phyloP scores from a whole-genome alignment of 257 asterid species.

The Ajuga chamaepitys region DNA sequence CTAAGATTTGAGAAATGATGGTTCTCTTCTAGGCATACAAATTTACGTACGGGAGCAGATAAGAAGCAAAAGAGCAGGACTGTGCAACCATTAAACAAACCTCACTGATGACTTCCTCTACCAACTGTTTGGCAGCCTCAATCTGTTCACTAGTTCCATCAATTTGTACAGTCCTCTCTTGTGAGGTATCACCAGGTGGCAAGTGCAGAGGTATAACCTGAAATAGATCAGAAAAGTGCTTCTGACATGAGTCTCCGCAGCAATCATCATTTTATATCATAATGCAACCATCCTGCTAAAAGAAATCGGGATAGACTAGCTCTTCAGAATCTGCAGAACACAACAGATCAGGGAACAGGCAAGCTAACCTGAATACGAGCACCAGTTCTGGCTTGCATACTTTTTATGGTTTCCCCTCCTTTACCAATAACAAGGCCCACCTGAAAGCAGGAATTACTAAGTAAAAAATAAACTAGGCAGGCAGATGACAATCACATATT shows the following conservation, averaged over 20 bases:
- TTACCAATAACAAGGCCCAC: constrained; percentile 98
- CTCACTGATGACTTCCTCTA: constrained; percentile 85
- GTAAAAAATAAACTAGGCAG: background rate
- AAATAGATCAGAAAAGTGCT: constrained; percentile 2
- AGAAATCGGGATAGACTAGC: background rate
- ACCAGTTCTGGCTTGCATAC: constrained; percentile 80
- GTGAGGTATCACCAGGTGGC: constrained; percentile 91
- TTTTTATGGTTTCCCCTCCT: constrained; percentile 94
- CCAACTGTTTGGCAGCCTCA: constrained; percentile 77
- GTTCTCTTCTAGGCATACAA: background rate
- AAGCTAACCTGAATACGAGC: constrained; percentile 78
- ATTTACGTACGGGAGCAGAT: background rate
- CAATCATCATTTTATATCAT: background rate
- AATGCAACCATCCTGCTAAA: background rate
- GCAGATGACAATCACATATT: background rate
- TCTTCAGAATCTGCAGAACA: background rate
- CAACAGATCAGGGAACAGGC: background rate
- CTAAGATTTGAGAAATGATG: background rate
- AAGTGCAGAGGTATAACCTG: constrained; percentile 94
- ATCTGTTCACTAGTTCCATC: constrained; percentile 85
- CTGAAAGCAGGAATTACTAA: constrained; percentile 32
- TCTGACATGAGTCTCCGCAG: background rate
- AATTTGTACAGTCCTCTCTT: constrained; percentile 83
- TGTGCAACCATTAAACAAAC: constrained; percentile 40
- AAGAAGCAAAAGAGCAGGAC: background rate